phyloP scores from a whole-genome alignment of 2,329 filamentous ascomycete genomes.

The Trichoderma koningiopsis region DNA sequence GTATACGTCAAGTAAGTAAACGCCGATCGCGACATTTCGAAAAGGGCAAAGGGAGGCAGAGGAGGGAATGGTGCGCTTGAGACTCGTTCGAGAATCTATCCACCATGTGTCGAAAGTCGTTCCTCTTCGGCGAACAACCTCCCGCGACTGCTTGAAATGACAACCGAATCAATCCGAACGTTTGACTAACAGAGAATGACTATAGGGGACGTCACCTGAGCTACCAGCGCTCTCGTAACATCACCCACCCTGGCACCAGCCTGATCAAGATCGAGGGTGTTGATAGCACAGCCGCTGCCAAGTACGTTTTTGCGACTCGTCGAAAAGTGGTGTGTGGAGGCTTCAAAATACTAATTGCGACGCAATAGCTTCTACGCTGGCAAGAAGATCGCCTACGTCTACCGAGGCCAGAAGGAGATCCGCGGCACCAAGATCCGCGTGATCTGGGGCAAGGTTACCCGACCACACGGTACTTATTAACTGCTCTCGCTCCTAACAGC shows the following conservation, averaged over 20 bases:
- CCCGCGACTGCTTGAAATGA: constrained; percentile 7
- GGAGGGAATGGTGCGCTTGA: neutral
- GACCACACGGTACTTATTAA: constrained; percentile 78
- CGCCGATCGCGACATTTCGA: constrained; percentile 21
- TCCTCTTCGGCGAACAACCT: neutral
- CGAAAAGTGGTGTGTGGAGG: neutral
- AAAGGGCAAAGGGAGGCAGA: neutral
- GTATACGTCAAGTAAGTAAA: constrained; percentile 87
- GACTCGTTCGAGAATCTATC: neutral
- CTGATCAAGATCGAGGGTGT: constrained; percentile 99
- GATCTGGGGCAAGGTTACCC: constrained; percentile 98
- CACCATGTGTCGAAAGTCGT: neutral
- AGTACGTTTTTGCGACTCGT: constrained; percentile 56
- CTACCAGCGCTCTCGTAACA: constrained; percentile 94
- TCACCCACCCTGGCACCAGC: constrained; percentile 85
- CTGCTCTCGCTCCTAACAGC: constrained; percentile 2
- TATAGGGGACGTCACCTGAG: constrained; percentile 93
- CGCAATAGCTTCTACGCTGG: constrained; percentile 82
- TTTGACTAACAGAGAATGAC: constrained; percentile 36
- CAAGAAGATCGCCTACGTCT: constrained; percentile 99
- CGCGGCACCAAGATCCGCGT: constrained; percentile 98
- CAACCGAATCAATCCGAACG: constrained; percentile 25
- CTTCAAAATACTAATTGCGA: constrained; percentile 32
- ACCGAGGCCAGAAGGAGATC: constrained; percentile 92
- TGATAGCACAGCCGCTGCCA: constrained; percentile 84